Conservation (phyloP, 2,329 filamentous ascomycete genomes). For the Ramularia endophylla region DNA sequence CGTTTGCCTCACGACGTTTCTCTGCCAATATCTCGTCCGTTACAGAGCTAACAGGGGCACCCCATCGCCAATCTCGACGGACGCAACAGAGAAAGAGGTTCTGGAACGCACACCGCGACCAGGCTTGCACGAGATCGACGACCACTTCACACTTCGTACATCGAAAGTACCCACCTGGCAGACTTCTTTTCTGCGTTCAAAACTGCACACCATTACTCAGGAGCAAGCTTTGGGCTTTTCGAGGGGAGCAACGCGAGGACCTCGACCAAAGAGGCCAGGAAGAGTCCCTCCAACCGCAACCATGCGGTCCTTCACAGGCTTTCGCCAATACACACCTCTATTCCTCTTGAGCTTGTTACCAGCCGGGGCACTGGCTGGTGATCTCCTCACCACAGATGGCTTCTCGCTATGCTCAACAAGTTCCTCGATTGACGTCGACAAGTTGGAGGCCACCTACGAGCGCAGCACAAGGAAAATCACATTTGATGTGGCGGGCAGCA, state of each 20-base stretch:
- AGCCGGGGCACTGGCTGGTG: conserved; percentile 53
- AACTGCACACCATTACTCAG: neutral
- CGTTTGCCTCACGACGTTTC: neutral
- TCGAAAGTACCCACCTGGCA: too few relatives aligned
- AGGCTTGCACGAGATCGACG: too few relatives aligned
- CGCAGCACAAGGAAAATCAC: conserved; percentile 63
- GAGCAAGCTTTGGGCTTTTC: neutral
- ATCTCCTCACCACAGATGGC: conserved; percentile 73
- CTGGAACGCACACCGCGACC: conserved; percentile 10
- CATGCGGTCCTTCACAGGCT: conserved; percentile 26
- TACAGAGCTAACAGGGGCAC: conserved; percentile 3
- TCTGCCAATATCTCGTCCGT: conserved; percentile 2
- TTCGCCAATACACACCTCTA: conserved; percentile 21
- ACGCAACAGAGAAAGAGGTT: conserved; percentile 10
- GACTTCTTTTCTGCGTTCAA: too few relatives aligned
- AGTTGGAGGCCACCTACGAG: conserved; percentile 73
- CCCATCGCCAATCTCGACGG: neutral
- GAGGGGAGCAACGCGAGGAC: neutral
- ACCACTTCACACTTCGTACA: too few relatives aligned
- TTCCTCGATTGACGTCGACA: conserved; percentile 61
- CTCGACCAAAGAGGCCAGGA: neutral
- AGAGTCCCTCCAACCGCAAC: conserved; percentile 8
- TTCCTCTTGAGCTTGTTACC: conserved; percentile 32
- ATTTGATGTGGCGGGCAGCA: conserved; percentile 80
- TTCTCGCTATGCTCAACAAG: conserved; percentile 66